These are phyloP conservation scores for Ceratocystis lukuohia DNA, from an alignment of 2,329 filamentous ascomycete genomes.

Conservation along the genomic window DNA sequence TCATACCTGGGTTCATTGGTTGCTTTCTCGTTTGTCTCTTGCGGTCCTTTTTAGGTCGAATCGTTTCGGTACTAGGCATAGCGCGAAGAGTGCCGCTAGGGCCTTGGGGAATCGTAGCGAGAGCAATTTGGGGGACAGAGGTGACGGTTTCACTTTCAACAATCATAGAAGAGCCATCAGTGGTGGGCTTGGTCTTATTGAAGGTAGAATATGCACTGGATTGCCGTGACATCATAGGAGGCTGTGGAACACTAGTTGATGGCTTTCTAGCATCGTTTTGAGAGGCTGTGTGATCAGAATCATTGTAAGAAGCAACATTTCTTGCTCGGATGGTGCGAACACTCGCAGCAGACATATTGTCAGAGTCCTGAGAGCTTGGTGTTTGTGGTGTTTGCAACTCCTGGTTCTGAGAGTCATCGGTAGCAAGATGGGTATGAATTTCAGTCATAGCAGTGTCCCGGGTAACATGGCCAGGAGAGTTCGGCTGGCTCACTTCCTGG, in stretches of 20 bases:
- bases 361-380: conserved; percentile 9
- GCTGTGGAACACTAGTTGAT: conserved; percentile 28
- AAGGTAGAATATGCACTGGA: conserved; percentile 54
- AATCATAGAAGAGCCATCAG: conserved; percentile 79
- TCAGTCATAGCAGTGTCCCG: conserved; percentile 38
- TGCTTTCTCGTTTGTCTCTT: conserved; percentile 67
- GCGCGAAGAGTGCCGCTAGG: conserved; percentile 56
- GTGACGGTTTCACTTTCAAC: conserved; percentile 94
- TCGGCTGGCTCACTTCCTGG: conserved; percentile 71
- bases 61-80: conserved; percentile 89
- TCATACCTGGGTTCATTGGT: conserved; percentile 57
- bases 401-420: neutral
- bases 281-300: conserved; percentile 51
- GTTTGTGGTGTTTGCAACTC: neutral
- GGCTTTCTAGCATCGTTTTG: conserved; percentile 32
- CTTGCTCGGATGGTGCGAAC: conserved; percentile 8
- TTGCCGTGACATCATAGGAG: conserved; percentile 47
- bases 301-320: conserved; percentile 25
- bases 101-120: conserved; percentile 45
- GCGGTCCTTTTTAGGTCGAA: conserved; percentile 86
- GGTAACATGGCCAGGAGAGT: conserved; percentile 42
- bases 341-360: conserved; percentile 9
- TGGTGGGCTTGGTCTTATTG: conserved; percentile 54
- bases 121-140: conserved; percentile 71
- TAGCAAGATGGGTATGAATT: conserved; percentile 35